Conservation (phyloP, 331 rosid species). For the Saraca asoca region DNA sequence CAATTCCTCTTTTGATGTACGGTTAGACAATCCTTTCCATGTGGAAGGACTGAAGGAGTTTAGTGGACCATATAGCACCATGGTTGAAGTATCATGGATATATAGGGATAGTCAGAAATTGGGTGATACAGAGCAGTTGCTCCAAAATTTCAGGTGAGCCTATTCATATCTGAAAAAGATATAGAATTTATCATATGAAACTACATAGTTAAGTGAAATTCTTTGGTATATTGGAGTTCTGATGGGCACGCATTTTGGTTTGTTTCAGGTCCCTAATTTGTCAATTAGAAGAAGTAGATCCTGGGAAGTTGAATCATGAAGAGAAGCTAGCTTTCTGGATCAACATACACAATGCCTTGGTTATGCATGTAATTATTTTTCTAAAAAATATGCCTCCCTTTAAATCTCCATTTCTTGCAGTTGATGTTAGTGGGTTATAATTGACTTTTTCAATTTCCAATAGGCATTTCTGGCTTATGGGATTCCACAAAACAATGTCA, state of each 20-base stretch:
- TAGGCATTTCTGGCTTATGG: constrained; percentile 98
- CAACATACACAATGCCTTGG: constrained; percentile 90
- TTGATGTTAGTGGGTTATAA: constrained; percentile 11
- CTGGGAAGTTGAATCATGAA: constrained; percentile 69
- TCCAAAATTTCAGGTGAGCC: constrained; percentile 83
- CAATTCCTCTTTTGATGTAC: constrained; percentile 72
- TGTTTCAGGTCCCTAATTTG: constrained; percentile 70
- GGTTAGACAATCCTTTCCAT: constrained; percentile 82
- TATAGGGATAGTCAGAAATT: constrained; percentile 73
- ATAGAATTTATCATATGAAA: too few species aligned
- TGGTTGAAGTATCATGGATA: constrained; percentile 93
- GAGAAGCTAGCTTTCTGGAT: constrained; percentile 98
- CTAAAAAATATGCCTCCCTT: constrained; percentile 18
- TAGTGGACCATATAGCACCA: constrained; percentile 97
- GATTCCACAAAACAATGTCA: constrained; percentile 87
- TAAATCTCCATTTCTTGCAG: constrained; percentile 17
- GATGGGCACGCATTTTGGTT: constrained; percentile 27
- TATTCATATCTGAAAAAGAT: background rate
- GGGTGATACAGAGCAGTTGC: constrained; percentile 64
- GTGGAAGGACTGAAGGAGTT: constrained; percentile 92
- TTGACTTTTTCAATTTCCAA: constrained; percentile 36
- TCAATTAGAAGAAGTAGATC: constrained; percentile 79
- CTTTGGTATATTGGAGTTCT: constrained; percentile 12
- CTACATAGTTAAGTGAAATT: background rate
- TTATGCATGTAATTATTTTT: constrained; percentile 83